A percentile compares a stretch with the other conserved stretches of the same genome.
phyloP scores from a whole-genome alignment of 768 basidiomycete species.

The Collybia nuda region DNA sequence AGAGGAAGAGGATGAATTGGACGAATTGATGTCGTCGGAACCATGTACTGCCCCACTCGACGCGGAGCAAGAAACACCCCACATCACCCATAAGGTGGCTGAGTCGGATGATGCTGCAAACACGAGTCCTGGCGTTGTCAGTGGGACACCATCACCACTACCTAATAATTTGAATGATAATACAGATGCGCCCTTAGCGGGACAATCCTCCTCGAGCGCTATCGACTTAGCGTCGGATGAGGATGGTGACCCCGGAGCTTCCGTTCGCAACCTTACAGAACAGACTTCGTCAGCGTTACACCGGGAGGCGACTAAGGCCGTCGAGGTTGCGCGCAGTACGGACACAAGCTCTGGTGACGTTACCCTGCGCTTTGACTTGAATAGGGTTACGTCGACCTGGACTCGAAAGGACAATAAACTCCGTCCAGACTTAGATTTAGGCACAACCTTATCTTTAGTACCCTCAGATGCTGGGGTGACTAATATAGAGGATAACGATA shows the following conservation, averaged over 20 bases:
- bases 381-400: slow-evolving; percentile 25
- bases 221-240: slow-evolving; percentile 17
- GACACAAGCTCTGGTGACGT: slow-evolving; percentile 18
- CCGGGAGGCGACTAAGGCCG: slow-evolving; percentile 21
- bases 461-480: slow-evolving; percentile 37
- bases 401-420: slow-evolving; percentile 4
- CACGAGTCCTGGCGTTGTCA: neutral
- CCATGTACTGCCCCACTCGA: neutral
- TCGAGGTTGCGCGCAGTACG: slow-evolving; percentile 41
- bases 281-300: slow-evolving; percentile 11
- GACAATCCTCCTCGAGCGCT: slow-evolving; percentile 2
- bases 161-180: slow-evolving; percentile 18
- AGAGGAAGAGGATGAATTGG: slow-evolving; percentile 11
- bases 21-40: neutral
- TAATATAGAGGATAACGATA: slow-evolving; percentile 48
- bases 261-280: slow-evolving; percentile 12
- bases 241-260: slow-evolving; percentile 18
- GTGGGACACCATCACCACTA: slow-evolving; percentile 11
- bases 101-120: no score
- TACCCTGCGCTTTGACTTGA: slow-evolving; percentile 33
- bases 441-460: slow-evolving; percentile 7
- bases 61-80: neutral
- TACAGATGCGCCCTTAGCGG: neutral
- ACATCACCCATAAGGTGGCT: neutral
- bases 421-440: neutral